Percentiles rank a stretch among this genome's conserved stretches.
phyloP scores from a whole-genome alignment of 352 stramenopile genomes.

The Phytophthora citrophthora region DNA sequence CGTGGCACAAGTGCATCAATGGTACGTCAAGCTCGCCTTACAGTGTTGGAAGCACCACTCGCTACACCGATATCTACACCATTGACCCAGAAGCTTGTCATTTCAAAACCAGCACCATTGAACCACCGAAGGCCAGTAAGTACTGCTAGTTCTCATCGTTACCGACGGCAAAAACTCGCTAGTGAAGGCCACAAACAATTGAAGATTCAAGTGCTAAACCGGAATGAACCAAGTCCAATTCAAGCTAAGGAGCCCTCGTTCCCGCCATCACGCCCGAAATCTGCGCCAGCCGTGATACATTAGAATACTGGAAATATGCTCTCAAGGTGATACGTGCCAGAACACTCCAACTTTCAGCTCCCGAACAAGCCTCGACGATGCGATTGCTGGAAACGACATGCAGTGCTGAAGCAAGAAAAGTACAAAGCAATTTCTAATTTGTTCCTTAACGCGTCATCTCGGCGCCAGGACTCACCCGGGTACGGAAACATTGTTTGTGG shows the following conservation, averaged over 20 bases:
- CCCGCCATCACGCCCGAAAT: slow-evolving; percentile 22
- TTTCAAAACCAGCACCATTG: not conserved
- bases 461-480: too few relatives aligned
- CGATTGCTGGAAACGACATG: too few relatives aligned
- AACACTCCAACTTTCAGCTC: too few relatives aligned
- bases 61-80: not conserved
- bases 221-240: not conserved
- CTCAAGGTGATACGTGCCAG: too few relatives aligned
- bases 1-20: slow-evolving; percentile 55
- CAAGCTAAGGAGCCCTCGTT: slow-evolving; percentile 1
- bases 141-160: slow-evolving; percentile 5
- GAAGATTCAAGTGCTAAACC: slow-evolving; percentile 6
- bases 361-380: too few relatives aligned
- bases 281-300: slow-evolving; percentile 9
- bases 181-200: slow-evolving; percentile 16
- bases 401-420: too few relatives aligned
- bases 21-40: slow-evolving; percentile 52
- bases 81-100: not conserved
- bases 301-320: too few relatives aligned
- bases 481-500: too few relatives aligned
- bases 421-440: too few relatives aligned
- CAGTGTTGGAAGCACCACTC: slow-evolving; percentile 41
- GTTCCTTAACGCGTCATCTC: too few relatives aligned
- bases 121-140: slow-evolving; percentile 6
- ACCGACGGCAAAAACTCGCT: slow-evolving; percentile 3